A percentile compares a stretch with the other conserved stretches of the same genome.
phyloP scores from a whole-genome alignment of 257 asterid genomes.

The Primulina tabacum region DNA sequence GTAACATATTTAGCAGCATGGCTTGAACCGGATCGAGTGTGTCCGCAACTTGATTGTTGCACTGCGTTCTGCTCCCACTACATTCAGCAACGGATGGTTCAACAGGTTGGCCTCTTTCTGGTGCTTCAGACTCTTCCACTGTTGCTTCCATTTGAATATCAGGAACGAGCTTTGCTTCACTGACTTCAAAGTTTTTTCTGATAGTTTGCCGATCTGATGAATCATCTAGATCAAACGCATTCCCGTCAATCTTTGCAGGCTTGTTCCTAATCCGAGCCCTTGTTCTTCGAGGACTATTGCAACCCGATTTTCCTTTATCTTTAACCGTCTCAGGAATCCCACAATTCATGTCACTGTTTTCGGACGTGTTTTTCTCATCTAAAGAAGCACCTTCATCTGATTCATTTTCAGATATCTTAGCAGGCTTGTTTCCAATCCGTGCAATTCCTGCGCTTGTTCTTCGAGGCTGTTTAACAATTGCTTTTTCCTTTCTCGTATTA shows the following conservation, averaged over 20 bases:
- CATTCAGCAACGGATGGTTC: conserved; percentile 29
- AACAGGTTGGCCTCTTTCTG: conserved; percentile 30
- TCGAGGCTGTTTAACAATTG: conserved; percentile 37
- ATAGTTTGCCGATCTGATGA: conserved; percentile 22
- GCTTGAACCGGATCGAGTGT: conserved; percentile 64
- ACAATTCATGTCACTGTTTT: conserved; percentile 21
- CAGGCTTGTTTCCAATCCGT: conserved; percentile 49
- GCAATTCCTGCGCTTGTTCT: conserved; percentile 48
- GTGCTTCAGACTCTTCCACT: conserved; percentile 26
- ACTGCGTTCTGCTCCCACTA: conserved; percentile 29
- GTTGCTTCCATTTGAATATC: conserved; percentile 28
- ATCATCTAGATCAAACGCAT: conserved; percentile 28
- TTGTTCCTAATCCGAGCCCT: conserved; percentile 33
- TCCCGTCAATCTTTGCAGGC: conserved; percentile 28
- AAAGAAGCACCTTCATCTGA: conserved; percentile 46
- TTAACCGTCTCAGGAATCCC: conserved; percentile 25
- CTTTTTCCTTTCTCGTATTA: conserved; percentile 32
- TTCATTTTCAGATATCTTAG: conserved; percentile 58
- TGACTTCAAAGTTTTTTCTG: conserved; percentile 16
- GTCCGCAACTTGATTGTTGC: conserved; percentile 32
- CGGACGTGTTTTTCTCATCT: conserved; percentile 29
- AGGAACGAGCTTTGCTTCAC: conserved; percentile 15
- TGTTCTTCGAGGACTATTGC: conserved; percentile 29
- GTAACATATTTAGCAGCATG: conserved; percentile 57
- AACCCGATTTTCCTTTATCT: conserved; percentile 20